phyloP scores from a whole-genome alignment of 495 filamentous ascomycete genomes.

The Neurospora hispaniola region DNA sequence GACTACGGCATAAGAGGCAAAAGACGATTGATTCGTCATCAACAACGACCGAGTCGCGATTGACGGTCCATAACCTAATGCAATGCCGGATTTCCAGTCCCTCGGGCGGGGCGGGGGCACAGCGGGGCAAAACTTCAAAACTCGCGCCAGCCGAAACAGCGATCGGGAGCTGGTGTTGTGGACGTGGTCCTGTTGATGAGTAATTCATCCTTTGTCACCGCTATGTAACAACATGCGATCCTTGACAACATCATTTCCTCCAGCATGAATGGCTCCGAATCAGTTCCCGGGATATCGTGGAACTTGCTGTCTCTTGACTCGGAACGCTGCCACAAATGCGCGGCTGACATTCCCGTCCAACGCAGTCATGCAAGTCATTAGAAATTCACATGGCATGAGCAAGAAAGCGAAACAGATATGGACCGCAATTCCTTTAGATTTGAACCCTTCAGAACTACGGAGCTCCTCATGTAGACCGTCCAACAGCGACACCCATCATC shows the following conservation, averaged over 20 bases:
- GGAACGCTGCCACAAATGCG: background rate
- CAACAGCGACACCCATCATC: background rate
- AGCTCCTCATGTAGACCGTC: background rate
- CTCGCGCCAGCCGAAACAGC: background rate
- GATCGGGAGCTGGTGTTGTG: background rate
- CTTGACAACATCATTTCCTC: background rate
- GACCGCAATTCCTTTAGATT: background rate
- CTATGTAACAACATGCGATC: background rate
- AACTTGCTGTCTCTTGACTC: background rate
- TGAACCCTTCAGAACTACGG: background rate
- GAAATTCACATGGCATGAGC: background rate
- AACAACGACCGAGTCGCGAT: background rate
- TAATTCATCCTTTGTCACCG: background rate
- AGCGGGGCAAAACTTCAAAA: background rate
- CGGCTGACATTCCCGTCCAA: background rate
- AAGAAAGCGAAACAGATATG: background rate
- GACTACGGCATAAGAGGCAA: background rate
- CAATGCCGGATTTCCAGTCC: background rate
- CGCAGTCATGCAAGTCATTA: background rate
- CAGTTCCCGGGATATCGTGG: background rate
- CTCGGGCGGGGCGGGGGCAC: background rate
- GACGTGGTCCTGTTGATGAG: background rate
- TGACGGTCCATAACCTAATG: background rate
- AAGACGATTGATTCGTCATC: background rate
- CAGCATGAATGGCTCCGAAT: background rate